Evolutionary conservation across 116 monocot genomes (phyloP).

Genomic region (Cymodocea nodosa): DNA sequence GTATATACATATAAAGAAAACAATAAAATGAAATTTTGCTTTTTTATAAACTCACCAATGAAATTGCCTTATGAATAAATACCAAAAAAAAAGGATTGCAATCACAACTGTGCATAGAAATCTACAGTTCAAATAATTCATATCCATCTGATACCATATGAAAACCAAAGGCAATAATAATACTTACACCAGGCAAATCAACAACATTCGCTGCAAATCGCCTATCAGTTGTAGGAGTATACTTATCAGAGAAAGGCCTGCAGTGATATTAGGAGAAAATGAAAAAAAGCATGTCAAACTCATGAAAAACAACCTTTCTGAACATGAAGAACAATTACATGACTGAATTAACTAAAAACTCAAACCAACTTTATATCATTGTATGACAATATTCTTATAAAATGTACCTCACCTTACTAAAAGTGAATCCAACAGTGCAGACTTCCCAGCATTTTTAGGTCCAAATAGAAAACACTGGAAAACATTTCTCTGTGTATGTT

Average conservation of each 20-base stretch:
- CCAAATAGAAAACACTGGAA: slow-evolving; percentile 96
- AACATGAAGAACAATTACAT: too few relatives aligned
- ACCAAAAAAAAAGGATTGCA: neutral
- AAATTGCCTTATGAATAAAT: neutral
- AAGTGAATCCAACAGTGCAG: slow-evolving; percentile 65
- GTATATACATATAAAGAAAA: neutral
- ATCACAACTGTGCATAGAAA: too few relatives aligned
- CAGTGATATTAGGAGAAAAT: neutral
- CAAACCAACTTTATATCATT: too few relatives aligned
- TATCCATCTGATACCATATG: too few relatives aligned
- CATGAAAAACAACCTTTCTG: too few relatives aligned
- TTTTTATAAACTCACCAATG: too few relatives aligned
- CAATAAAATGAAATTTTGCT: too few relatives aligned
- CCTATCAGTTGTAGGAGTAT: slow-evolving; percentile 44
- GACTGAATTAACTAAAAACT: too few relatives aligned
- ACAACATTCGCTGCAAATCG: slow-evolving; percentile 73
- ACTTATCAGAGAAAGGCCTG: slow-evolving; percentile 63
- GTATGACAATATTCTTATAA: too few relatives aligned
- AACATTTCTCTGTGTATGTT: slow-evolving; percentile 64
- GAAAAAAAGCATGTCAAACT: too few relatives aligned
- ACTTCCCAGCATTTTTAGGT: slow-evolving; percentile 75
- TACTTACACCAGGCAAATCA: slow-evolving; percentile 29
- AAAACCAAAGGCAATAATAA: too few relatives aligned
- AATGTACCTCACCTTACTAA: slow-evolving; percentile 24
- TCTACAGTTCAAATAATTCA: too few relatives aligned